Evolutionary conservation across 768 basidiomycete species (phyloP).

Genomic region (Amanita pseudoporphyria): DNA sequence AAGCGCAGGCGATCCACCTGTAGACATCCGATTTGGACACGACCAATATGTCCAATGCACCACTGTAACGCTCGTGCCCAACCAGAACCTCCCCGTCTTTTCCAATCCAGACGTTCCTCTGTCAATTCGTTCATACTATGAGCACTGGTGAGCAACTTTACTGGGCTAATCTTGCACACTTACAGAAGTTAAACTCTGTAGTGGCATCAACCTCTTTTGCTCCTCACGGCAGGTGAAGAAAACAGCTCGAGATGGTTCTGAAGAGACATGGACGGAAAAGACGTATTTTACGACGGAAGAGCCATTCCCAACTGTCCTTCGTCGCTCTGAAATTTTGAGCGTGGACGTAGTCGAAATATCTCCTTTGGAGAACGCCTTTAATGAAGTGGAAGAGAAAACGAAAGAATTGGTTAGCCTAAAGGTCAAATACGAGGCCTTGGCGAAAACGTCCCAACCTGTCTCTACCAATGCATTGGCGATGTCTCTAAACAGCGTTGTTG

Average conservation of each 20-base stretch:
- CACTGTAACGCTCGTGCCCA: constrained; percentile 77
- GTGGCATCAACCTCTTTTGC: constrained; percentile 79
- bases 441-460: constrained; percentile 63
- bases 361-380: constrained; percentile 74
- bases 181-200: constrained; percentile 18
- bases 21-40: constrained; percentile 68
- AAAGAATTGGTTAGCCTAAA: constrained; percentile 65
- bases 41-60: constrained; percentile 88
- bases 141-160: constrained; percentile 51
- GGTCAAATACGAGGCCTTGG: constrained; percentile 64
- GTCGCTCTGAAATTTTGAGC: constrained; percentile 77
- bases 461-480: constrained; percentile 79
- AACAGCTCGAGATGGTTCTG: constrained; percentile 48
- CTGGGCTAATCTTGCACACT: background rate
- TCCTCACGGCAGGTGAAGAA: constrained; percentile 62
- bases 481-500: constrained; percentile 80
- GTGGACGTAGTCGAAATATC: constrained; percentile 69
- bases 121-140: constrained; percentile 77
- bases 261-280: constrained; percentile 85
- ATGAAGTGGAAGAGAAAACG: constrained; percentile 73
- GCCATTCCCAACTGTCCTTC: constrained; percentile 83
- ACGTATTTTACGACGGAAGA: constrained; percentile 82
- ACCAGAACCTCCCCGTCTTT: constrained; percentile 69
- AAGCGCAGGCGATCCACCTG: constrained; percentile 63
- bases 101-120: constrained; percentile 76